phyloP scores from a whole-genome alignment of 169 alveolate species.

The Eimeria maxima region DNA sequence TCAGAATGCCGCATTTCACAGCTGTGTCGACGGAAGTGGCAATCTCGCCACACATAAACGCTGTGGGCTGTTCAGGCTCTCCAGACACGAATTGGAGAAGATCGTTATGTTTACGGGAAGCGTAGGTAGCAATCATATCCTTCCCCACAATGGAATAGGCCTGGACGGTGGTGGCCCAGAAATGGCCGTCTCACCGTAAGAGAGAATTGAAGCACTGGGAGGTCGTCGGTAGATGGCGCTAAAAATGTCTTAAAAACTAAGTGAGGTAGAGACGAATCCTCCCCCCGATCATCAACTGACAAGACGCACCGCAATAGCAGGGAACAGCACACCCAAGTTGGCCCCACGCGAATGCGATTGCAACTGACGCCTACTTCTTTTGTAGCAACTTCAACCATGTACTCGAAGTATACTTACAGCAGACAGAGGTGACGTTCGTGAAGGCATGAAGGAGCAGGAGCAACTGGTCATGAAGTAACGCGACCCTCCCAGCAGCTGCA shows the following conservation, averaged over 20 bases:
- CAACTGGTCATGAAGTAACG: conserved; percentile 80
- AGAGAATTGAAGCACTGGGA: conserved; percentile 42
- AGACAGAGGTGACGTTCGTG: conserved; percentile 57
- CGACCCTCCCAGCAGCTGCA: conserved; percentile 79
- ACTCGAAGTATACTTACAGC: conserved; percentile 1
- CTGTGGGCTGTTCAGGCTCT: neutral
- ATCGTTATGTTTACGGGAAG: no score
- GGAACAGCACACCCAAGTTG: neutral
- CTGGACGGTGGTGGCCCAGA: neutral
- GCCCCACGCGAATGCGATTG: neutral
- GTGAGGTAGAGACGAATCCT: conserved; percentile 41
- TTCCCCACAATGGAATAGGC: neutral
- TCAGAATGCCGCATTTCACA: neutral
- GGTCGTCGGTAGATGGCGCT: conserved; percentile 31
- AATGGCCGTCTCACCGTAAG: neutral
- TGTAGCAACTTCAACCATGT: neutral
- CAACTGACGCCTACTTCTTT: neutral
- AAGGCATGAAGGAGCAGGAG: conserved; percentile 74
- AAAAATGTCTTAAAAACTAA: conserved; percentile 36
- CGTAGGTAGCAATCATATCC: neutral
- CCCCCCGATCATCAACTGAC: conserved; percentile 13
- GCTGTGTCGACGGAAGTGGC: neutral
- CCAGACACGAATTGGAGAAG: neutral
- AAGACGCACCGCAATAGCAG: neutral
- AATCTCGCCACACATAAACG: neutral